Evolutionary conservation across 805 yeast genomes (phyloP).

Genomic region (Pichia phayaonensis): DNA sequence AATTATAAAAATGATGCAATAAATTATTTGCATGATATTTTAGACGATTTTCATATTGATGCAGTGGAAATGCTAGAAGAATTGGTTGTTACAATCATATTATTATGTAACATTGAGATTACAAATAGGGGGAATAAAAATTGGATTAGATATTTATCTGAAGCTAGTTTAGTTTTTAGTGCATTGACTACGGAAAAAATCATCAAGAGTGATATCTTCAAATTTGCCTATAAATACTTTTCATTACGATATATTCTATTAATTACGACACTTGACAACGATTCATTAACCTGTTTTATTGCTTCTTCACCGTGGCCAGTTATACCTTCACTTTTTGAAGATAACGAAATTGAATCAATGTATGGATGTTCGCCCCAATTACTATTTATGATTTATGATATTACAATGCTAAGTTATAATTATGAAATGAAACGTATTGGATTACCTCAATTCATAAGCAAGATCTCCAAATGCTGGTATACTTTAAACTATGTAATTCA

Average conservation of each 20-base stretch:
- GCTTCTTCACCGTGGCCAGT: conserved; percentile 21
- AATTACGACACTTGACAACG: conserved; percentile 19
- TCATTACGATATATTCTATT: conserved; percentile 25
- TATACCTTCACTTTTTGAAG: conserved; percentile 20
- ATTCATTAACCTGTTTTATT: conserved; percentile 13
- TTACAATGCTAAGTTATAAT: conserved; percentile 16
- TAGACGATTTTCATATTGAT: conserved; percentile 19
- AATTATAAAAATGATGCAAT: conserved; percentile 27
- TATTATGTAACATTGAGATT: conserved; percentile 27
- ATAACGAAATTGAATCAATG: conserved; percentile 24
- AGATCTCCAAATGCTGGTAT: conserved; percentile 11
- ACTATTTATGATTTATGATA: conserved; percentile 18
- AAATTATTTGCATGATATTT: conserved; percentile 20
- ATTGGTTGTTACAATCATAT: conserved; percentile 22
- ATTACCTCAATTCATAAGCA: conserved; percentile 1
- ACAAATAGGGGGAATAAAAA: conserved; percentile 22
- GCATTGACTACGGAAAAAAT: conserved; percentile 17
- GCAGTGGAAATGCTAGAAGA: conserved; percentile 21
- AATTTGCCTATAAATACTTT: conserved; percentile 28
- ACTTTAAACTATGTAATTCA: conserved; percentile 11
- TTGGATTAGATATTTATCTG: conserved; percentile 27
- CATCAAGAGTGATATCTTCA: conserved; percentile 17
- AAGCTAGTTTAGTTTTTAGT: conserved; percentile 25
- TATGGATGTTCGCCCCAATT: conserved; percentile 30
- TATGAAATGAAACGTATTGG: conserved; percentile 7